A percentile compares a stretch with the other conserved stretches of the same genome.
These are phyloP conservation scores for Neohortaea acidophila DNA, from an alignment of 495 filamentous ascomycete genomes.

Conservation along the genomic window DNA sequence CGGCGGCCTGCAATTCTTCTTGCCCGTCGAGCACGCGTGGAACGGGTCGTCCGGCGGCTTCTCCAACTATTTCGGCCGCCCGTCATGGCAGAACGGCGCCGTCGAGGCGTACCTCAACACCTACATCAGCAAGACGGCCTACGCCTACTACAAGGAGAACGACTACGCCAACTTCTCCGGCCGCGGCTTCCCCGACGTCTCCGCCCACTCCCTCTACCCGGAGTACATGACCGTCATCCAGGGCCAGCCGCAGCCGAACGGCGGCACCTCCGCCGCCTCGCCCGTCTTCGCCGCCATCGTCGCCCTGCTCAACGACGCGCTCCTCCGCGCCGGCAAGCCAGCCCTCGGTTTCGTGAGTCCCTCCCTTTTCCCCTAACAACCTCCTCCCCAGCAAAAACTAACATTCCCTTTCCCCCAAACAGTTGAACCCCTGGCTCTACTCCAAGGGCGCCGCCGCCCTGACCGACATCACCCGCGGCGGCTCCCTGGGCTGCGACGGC, in stretches of 20 bases:
- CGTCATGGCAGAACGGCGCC: slow-evolving; percentile 43
- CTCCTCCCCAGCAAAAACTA: too few relatives aligned
- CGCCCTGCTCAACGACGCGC: slow-evolving; percentile 51
- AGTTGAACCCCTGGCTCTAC: slow-evolving; percentile 38
- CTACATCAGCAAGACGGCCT: slow-evolving; percentile 31
- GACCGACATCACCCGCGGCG: slow-evolving; percentile 7
- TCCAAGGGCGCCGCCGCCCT: slow-evolving; percentile 18
- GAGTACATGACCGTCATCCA: slow-evolving; percentile 35
- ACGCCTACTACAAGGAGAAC: slow-evolving; percentile 28
- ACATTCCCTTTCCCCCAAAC: too few relatives aligned
- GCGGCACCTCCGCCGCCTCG: slow-evolving; percentile 51
- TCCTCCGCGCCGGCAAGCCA: slow-evolving; percentile 37
- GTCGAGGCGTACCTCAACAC: slow-evolving; percentile 41
- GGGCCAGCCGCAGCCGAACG: slow-evolving; percentile 34
- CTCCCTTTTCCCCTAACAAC: too few relatives aligned
- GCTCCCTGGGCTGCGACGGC: slow-evolving; percentile 4
- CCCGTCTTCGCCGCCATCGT: slow-evolving; percentile 50
- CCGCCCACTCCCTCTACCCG: slow-evolving; percentile 39
- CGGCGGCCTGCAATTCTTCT: slow-evolving; percentile 45
- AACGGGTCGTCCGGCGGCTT: slow-evolving; percentile 49
- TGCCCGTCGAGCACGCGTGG: slow-evolving; percentile 47
- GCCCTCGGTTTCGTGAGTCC: slow-evolving; percentile 57
- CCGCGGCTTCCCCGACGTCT: slow-evolving; percentile 59
- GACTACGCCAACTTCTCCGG: slow-evolving; percentile 36
- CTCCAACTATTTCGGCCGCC: slow-evolving; percentile 46